A percentile compares a stretch with the other conserved stretches of the same genome.
Evolutionary conservation across 1,139 yeast species (phyloP).

Genomic region (Candida sp.): DNA sequence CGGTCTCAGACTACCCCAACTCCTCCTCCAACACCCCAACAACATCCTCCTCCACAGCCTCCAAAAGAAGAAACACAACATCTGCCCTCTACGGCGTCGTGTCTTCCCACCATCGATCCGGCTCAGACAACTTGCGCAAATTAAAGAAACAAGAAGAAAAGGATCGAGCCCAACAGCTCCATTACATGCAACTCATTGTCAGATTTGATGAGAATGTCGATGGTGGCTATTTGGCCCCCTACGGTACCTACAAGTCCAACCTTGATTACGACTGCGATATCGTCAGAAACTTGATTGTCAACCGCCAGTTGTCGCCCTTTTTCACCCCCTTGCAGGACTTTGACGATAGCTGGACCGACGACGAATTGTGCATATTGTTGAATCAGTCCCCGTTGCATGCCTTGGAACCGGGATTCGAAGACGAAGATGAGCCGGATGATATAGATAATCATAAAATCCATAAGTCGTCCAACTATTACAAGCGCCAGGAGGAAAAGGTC

Average conservation of each 20-base stretch:
- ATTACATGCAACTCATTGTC: slow-evolving; percentile 60
- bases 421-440: slow-evolving; percentile 55
- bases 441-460: slow-evolving; percentile 61
- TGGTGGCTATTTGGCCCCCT: slow-evolving; percentile 86
- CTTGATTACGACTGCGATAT: slow-evolving; percentile 75
- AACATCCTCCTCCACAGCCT: slow-evolving; percentile 17
- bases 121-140: slow-evolving; percentile 26
- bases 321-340: slow-evolving; percentile 89
- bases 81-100: slow-evolving; percentile 4
- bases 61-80: slow-evolving; percentile 16
- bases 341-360: slow-evolving; percentile 75
- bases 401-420: slow-evolving; percentile 57
- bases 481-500: slow-evolving; percentile 57
- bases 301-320: slow-evolving; percentile 83
- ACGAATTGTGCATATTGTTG: slow-evolving; percentile 64
- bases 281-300: slow-evolving; percentile 65
- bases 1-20: slow-evolving; percentile 12
- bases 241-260: slow-evolving; percentile 79
- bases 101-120: slow-evolving; percentile 10
- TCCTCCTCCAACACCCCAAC: slow-evolving; percentile 9
- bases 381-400: slow-evolving; percentile 62
- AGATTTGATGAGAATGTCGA: slow-evolving; percentile 66
- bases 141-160: slow-evolving; percentile 50
- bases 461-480: slow-evolving; percentile 51
- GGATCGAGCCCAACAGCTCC: slow-evolving; percentile 54